Evolutionary conservation across 106 monocot genomes (phyloP), one percentile per base, ranked within the genome.

Genomic region (Alisma plantagoaquatica): DNA sequence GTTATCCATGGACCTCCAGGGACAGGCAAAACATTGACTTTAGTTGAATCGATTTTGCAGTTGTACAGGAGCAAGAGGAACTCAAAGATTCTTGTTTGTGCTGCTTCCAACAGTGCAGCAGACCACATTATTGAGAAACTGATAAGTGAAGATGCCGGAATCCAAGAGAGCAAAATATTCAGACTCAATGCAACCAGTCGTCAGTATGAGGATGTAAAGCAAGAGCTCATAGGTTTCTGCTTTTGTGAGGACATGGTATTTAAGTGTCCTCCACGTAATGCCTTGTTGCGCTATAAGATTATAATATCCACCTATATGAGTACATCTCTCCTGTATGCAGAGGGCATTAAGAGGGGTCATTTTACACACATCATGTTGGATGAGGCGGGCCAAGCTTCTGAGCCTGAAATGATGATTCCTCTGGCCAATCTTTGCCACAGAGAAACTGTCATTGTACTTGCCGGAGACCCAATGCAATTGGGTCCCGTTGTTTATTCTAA

Each of bases 261-360:
- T 48, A 73, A 46, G 49, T 90, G 89, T 22, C 98, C 98, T 57
- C 81, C 89, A 1, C 44, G 76, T 0, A 74, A 66, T 48, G 89
- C 85, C 12, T 59, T 98, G 44, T 16, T 67, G 29, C 73, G 57
- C 16, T 98, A 85, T 56, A 81, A 45, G 31, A 74, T 98, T 49
- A 69, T 98, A 22, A 51, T 98, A 43, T 98, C 90, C 4, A 98
- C 98, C 16, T 98, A 86, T 48, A 98, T 79, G 90, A 98, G 89
- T 74, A 53, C 82, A 15, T 81, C 75, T 18, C 61, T 64, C 10
- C 55, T 89, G 28, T 78, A 79, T 57, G 54, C 74, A 38, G 71
- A 82, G 71, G 90, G 85, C 43, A 73, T 89, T 27, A 51, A 30
- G 1, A 62, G 19, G 10, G 81, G 81, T 0, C 78, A 85, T 33